Evolutionary conservation across 768 basidiomycete genomes (phyloP).

Genomic region (Boletus subparvulus): DNA sequence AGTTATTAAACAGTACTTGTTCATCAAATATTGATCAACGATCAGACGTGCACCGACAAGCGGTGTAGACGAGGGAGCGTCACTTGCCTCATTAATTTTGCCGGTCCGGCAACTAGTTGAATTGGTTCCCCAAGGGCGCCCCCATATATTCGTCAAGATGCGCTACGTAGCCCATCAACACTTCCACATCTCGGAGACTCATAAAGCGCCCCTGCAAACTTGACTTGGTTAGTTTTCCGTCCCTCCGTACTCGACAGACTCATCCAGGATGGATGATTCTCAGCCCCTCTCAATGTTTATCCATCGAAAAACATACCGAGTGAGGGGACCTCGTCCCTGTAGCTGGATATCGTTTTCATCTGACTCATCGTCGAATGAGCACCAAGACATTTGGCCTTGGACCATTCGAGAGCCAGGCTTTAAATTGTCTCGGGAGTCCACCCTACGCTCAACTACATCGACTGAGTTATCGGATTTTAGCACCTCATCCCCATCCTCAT

Average conservation of each 20-base stretch:
- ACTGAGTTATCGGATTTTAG: conserved; percentile 14
- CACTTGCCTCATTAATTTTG: neutral
- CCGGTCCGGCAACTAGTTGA: neutral
- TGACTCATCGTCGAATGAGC: conserved; percentile 14
- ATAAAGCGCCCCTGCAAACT: neutral
- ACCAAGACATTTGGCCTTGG: conserved; percentile 23
- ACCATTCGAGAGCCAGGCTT: neutral
- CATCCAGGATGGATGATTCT: conserved; percentile 14
- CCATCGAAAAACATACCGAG: conserved; percentile 14
- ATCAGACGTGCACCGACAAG: conserved; percentile 20
- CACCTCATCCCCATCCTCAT: conserved; percentile 13
- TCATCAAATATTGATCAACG: neutral
- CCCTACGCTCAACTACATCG: conserved; percentile 16
- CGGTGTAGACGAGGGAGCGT: conserved; percentile 17
- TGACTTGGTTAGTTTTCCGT: neutral
- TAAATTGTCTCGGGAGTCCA: conserved; percentile 14
- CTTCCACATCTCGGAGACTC: neutral
- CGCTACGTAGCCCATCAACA: conserved; percentile 1
- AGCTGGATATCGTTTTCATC: conserved; percentile 22
- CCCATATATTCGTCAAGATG: conserved; percentile 25
- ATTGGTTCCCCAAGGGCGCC: neutral
- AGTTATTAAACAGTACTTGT: neutral
- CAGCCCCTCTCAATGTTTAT: conserved; percentile 2
- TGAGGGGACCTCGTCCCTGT: conserved; percentile 32
- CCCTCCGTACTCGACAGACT: neutral